Evolutionary conservation across 441 rosid genomes (phyloP).

Genomic region (Kokia cookei): DNA sequence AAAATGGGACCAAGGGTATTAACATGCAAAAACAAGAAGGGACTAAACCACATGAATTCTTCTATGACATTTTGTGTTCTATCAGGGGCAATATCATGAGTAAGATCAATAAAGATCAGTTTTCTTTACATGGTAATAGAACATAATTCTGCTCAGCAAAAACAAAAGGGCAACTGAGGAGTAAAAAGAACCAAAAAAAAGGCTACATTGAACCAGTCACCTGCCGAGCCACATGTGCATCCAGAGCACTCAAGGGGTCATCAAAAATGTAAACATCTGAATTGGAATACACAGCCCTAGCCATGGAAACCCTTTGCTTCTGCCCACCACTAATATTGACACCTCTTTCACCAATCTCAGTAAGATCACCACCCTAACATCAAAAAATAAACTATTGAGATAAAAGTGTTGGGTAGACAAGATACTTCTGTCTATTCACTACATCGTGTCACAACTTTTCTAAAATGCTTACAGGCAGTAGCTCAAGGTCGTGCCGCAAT

Average conservation of each 20-base stretch:
- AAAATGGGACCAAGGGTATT: neutral
- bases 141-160: neutral
- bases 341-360: constrained; percentile 98
- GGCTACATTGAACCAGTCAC: constrained; percentile 25
- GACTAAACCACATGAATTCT: neutral
- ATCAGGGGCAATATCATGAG: neutral
- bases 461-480: constrained; percentile 69
- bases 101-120: neutral
- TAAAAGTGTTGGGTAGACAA: neutral
- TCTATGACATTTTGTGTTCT: neutral
- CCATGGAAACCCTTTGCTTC: constrained; percentile 98
- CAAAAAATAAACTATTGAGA: neutral
- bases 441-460: constrained; percentile 4
- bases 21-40: neutral
- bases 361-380: constrained; percentile 84
- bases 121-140: neutral
- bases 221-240: constrained; percentile 94
- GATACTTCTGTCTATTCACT: constrained; percentile 2
- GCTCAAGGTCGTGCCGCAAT: constrained; percentile 82
- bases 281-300: constrained; percentile 85
- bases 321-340: constrained; percentile 97
- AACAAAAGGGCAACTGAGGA: neutral
- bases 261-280: constrained; percentile 84
- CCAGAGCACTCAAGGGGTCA: constrained; percentile 95
- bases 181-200: neutral